Percentiles rank a stretch among this genome's conserved stretches.
phyloP scores from a whole-genome alignment of 176 grass and related monocot species.

The Poa annua region DNA sequence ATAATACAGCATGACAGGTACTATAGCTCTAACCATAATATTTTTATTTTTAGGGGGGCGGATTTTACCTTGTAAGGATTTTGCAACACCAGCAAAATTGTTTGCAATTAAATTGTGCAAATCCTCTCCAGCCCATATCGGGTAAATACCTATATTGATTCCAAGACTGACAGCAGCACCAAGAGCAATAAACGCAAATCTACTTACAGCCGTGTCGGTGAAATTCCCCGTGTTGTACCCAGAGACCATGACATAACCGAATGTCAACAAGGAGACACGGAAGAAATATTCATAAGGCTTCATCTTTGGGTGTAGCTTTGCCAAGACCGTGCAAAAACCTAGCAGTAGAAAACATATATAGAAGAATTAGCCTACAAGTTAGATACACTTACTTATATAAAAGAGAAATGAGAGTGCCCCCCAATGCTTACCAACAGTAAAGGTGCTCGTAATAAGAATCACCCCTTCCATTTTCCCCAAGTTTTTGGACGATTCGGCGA shows the following conservation, averaged over 20 bases:
- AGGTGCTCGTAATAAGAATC: conserved; percentile 68
- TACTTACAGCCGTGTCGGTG: conserved; percentile 62
- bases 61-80: conserved; percentile 85
- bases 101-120: conserved; percentile 86
- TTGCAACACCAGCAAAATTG: conserved; percentile 79
- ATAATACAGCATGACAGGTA: conserved; percentile 20
- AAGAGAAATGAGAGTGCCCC: not conserved
- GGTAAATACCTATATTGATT: conserved; percentile 88
- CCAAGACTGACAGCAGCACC: conserved; percentile 78
- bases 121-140: conserved; percentile 95
- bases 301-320: conserved; percentile 81
- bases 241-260: conserved; percentile 82
- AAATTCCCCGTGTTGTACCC: conserved; percentile 77
- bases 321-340: conserved; percentile 71
- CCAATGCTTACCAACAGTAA: conserved; percentile 62
- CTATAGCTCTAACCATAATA: not conserved
- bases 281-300: conserved; percentile 89
- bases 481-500: conserved; percentile 63
- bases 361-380: conserved; percentile 15
- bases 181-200: conserved; percentile 83
- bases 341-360: conserved; percentile 19
- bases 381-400: conserved; percentile 15
- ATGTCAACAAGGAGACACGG: conserved; percentile 87
- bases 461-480: conserved; percentile 65
- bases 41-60: not conserved